Conservation (phyloP, 192 early-diverging fungal species). For the Gamsiella multidivaricata region DNA sequence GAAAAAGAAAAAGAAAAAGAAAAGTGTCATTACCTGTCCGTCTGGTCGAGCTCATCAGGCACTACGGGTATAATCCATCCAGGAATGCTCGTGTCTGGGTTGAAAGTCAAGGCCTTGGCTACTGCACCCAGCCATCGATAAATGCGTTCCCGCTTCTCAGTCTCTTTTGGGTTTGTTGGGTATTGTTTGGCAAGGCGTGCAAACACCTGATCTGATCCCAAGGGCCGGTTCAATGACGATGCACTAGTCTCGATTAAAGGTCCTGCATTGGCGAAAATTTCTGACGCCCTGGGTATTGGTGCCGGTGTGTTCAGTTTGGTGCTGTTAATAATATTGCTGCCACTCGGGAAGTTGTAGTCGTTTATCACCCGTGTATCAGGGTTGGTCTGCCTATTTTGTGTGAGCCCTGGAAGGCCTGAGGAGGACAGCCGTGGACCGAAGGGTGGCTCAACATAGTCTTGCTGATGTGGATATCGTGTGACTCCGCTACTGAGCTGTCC, state of each 20-base stretch:
- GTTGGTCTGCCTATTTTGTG: background rate
- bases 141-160: slow-evolving; percentile 33
- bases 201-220: slow-evolving; percentile 31
- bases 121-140: slow-evolving; percentile 33
- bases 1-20: background rate
- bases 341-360: slow-evolving; percentile 2
- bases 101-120: slow-evolving; percentile 19
- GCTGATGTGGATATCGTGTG: slow-evolving; percentile 8
- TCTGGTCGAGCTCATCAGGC: slow-evolving; percentile 28
- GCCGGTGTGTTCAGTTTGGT: slow-evolving; percentile 1
- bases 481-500: background rate
- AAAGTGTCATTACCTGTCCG: slow-evolving; percentile 18
- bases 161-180: slow-evolving; percentile 34
- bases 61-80: slow-evolving; percentile 47
- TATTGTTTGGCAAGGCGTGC: slow-evolving; percentile 28
- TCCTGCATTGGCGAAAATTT: slow-evolving; percentile 22
- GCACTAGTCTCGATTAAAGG: slow-evolving; percentile 8
- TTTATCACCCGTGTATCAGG: background rate
- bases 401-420: background rate
- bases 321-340: slow-evolving; percentile 4
- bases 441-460: background rate
- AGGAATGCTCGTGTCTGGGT: slow-evolving; percentile 26
- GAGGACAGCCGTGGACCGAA: background rate
- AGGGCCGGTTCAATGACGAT: background rate
- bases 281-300: background rate